A percentile compares a stretch with the other conserved stretches of the same genome.
phyloP scores from a whole-genome alignment of 140 eudicot species.

The Ambrosia hybrid region DNA sequence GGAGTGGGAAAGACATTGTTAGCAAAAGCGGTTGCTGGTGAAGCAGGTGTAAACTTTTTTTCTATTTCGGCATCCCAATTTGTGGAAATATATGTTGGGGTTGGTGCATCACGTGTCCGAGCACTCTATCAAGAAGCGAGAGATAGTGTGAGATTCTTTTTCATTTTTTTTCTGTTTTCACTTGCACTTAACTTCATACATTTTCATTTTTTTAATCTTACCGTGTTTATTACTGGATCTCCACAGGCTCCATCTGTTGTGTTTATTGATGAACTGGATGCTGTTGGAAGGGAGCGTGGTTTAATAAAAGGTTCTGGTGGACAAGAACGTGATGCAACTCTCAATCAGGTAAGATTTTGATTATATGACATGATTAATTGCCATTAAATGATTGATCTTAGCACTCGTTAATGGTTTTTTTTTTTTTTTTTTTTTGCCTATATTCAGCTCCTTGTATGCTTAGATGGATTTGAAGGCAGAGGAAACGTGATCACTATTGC shows the following conservation, averaged over 20 bases:
- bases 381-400: conserved; percentile 14
- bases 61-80: conserved; percentile 97
- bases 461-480: conserved; percentile 99
- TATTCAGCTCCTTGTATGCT: conserved; percentile 85
- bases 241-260: conserved; percentile 95
- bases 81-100: conserved; percentile 97
- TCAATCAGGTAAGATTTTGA: conserved; percentile 70
- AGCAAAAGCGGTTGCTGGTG: conserved; percentile 99
- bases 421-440: not conserved
- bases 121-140: conserved; percentile 96
- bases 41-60: conserved; percentile 97
- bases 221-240: not conserved
- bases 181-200: not conserved
- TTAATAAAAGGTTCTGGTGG: conserved; percentile 97
- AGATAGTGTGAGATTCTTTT: conserved; percentile 56
- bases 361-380: not conserved
- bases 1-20: conserved; percentile 94
- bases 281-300: conserved; percentile 99
- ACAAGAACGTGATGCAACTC: conserved; percentile 98
- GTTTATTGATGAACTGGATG: conserved; percentile 96
- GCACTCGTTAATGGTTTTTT: not conserved
- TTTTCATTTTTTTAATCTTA: not conserved
- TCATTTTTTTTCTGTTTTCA: not conserved
- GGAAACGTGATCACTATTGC: conserved; percentile 99
- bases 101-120: conserved; percentile 99